Conservation (phyloP, 192 early-diverging fungal genomes). For the Backusella westeae region DNA sequence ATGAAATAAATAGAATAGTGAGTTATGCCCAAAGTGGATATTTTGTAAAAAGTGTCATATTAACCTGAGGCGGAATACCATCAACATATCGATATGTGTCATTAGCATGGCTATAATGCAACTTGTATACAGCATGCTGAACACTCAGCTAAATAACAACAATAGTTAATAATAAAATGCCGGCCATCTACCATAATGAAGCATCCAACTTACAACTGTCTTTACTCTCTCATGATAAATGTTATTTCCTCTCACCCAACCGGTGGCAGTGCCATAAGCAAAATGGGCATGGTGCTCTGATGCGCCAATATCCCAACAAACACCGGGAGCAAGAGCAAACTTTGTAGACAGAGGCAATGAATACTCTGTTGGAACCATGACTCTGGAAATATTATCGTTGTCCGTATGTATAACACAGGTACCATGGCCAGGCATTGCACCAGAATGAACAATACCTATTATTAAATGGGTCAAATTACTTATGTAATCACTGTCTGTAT, state of each 20-base stretch:
- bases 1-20: neutral
- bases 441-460: slow-evolving; percentile 1
- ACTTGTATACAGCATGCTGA: slow-evolving; percentile 13
- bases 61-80: slow-evolving; percentile 15
- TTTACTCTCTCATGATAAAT: neutral
- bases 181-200: neutral
- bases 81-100: slow-evolving; percentile 22
- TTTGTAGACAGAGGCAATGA: neutral
- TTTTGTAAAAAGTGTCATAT: neutral
- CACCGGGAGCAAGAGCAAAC: neutral
- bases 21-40: neutral
- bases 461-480: neutral
- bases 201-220: slow-evolving; percentile 1
- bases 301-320: slow-evolving; percentile 8
- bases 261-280: neutral
- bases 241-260: slow-evolving; percentile 23
- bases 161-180: neutral
- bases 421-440: neutral
- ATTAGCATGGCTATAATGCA: slow-evolving; percentile 13
- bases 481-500: no score
- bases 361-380: neutral
- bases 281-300: slow-evolving; percentile 7
- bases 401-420: neutral
- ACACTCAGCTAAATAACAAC: neutral
- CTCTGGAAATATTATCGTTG: neutral